Evolutionary conservation across 2,329 filamentous ascomycete genomes (phyloP).

Genomic region (Cladosporium velox): DNA sequence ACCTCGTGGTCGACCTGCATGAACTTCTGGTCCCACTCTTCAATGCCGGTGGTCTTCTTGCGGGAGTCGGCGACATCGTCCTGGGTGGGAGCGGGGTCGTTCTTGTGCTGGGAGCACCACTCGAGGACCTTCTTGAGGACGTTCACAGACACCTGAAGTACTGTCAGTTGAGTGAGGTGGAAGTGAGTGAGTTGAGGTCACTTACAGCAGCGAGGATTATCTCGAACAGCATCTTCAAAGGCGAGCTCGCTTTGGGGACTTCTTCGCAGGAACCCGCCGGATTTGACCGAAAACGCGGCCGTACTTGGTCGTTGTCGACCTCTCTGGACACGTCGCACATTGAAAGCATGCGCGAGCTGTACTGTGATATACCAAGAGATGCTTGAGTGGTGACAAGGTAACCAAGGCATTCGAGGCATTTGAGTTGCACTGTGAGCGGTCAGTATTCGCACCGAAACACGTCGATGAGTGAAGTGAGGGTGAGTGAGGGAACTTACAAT

Average conservation of each 20-base stretch:
- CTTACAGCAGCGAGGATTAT: constrained; percentile 81
- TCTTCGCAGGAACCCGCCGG: neutral
- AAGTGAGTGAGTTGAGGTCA: constrained; percentile 17
- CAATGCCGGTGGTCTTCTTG: constrained; percentile 98
- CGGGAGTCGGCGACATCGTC: constrained; percentile 92
- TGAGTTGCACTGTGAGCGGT: neutral
- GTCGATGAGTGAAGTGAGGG: neutral
- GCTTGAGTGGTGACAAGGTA: neutral
- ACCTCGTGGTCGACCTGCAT: constrained; percentile 99
- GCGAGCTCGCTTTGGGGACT: neutral
- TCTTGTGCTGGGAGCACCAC: constrained; percentile 95
- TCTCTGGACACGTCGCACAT: neutral
- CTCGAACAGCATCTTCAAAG: neutral
- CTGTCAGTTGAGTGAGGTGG: constrained; percentile 33
- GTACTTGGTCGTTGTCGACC: neutral
- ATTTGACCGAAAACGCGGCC: neutral
- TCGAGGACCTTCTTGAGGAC: constrained; percentile 96
- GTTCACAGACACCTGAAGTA: constrained; percentile 73
- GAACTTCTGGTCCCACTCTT: constrained; percentile 99
- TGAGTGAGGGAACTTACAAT: neutral
- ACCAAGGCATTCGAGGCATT: neutral
- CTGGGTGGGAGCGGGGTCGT: constrained; percentile 75
- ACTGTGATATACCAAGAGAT: neutral
- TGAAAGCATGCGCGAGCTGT: neutral
- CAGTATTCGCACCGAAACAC: neutral